These are phyloP conservation scores for Boletus sp. DNA, from an alignment of 768 basidiomycete genomes.

Conservation along the genomic window DNA sequence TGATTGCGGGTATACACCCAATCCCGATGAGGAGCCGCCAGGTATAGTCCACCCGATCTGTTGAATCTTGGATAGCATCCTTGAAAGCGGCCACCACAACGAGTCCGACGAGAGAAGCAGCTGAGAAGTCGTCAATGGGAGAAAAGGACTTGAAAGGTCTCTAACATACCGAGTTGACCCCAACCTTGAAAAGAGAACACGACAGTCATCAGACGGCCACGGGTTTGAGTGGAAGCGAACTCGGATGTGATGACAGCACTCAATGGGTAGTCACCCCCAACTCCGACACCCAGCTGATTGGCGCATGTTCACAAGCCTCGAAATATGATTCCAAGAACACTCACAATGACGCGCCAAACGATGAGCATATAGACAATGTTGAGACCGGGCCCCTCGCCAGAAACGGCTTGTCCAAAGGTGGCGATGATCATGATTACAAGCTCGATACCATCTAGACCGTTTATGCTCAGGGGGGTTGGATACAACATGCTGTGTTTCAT, in stretches of 20 bases:
- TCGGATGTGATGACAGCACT: conserved; percentile 84
- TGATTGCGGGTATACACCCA: conserved; percentile 70
- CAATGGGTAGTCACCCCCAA: conserved; percentile 84
- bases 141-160: background rate
- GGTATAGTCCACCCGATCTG: conserved; percentile 55
- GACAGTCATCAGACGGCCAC: conserved; percentile 83
- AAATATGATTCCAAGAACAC: conserved; percentile 3
- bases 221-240: conserved; percentile 68
- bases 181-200: conserved; percentile 85
- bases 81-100: conserved; percentile 66
- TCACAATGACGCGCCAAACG: conserved; percentile 72
- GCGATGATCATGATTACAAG: conserved; percentile 74
- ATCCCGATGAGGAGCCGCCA: conserved; percentile 87
- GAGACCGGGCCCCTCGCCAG: conserved; percentile 58
- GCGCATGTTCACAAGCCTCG: conserved; percentile 29
- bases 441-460: conserved; percentile 39
- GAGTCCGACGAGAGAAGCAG: conserved; percentile 61
- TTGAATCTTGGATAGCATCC: conserved; percentile 37
- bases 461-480: background rate
- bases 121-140: conserved; percentile 26
- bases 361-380: conserved; percentile 68
- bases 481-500: background rate
- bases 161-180: conserved; percentile 66
- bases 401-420: conserved; percentile 75
- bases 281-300: conserved; percentile 66